Conservation (phyloP, 2,329 filamentous ascomycete species). For the Emergomyces africanus region DNA sequence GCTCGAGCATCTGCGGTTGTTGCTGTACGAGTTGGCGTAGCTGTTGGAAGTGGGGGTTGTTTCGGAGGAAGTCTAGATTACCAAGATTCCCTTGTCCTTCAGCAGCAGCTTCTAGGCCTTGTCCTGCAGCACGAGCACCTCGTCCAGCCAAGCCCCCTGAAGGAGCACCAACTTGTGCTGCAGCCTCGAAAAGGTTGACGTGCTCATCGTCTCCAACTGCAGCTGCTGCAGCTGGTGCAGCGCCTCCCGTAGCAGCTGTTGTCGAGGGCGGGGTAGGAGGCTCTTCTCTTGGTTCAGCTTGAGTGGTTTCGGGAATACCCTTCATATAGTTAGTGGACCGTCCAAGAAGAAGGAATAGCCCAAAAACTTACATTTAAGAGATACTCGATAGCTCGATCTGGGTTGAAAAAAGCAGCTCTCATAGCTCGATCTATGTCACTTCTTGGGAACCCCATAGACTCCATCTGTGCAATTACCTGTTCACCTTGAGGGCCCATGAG, state of each 20-base stretch:
- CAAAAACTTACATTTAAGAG: conserved; percentile 63
- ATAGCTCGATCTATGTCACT: conserved; percentile 84
- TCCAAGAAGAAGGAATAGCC: not conserved
- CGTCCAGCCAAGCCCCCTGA: conserved; percentile 31
- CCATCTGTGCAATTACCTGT: conserved; percentile 80
- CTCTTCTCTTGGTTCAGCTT: conserved; percentile 52
- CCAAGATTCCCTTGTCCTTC: conserved; percentile 35
- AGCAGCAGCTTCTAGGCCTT: conserved; percentile 11
- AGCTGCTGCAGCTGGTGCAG: conserved; percentile 25
- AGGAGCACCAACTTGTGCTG: conserved; percentile 55
- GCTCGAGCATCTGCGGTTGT: conserved; percentile 96
- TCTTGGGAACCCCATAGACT: conserved; percentile 90
- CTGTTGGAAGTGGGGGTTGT: conserved; percentile 96
- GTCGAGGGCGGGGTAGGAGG: conserved; percentile 16
- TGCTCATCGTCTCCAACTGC: conserved; percentile 40
- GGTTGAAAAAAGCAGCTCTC: conserved; percentile 93
- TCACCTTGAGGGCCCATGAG: conserved; percentile 73
- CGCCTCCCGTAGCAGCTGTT: conserved; percentile 29
- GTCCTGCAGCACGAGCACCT: conserved; percentile 13
- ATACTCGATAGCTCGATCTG: conserved; percentile 94
- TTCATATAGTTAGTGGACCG: conserved; percentile 22
- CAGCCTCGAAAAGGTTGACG: conserved; percentile 86
- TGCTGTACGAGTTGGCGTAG: conserved; percentile 94
- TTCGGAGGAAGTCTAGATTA: conserved; percentile 84
- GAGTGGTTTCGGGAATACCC: conserved; percentile 82